Evolutionary conservation across 2,329 filamentous ascomycete genomes (phyloP).

Genomic region (Cryphonectria radicalis): DNA sequence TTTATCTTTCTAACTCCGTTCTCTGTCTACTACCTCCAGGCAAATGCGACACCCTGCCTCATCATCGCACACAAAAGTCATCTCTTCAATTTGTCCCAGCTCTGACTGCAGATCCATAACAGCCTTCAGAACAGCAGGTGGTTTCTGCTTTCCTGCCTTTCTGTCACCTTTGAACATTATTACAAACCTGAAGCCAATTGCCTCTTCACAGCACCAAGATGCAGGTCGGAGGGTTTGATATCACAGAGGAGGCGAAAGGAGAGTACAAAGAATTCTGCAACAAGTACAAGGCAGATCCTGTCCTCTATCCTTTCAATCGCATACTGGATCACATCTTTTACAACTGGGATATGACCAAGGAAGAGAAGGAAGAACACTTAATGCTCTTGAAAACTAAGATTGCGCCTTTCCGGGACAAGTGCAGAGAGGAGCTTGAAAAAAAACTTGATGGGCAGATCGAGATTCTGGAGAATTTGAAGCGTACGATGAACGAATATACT

Average conservation of each 20-base stretch:
- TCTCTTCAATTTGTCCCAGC: too few species aligned
- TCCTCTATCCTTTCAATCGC: too few species aligned
- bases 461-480: background rate
- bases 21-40: background rate
- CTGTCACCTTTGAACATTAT: background rate
- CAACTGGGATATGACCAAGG: background rate
- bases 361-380: background rate
- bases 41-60: background rate
- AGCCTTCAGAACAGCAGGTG: too few species aligned
- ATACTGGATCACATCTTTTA: too few species aligned
- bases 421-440: background rate
- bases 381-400: background rate
- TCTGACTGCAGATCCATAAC: too few species aligned
- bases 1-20: background rate
- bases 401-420: background rate
- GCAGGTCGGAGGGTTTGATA: too few species aligned
- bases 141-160: too few species aligned
- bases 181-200: background rate
- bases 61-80: background rate
- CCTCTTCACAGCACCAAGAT: background rate
- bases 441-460: too few species aligned
- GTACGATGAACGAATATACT: background rate
- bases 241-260: too few species aligned
- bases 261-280: too few species aligned
- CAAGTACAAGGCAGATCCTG: too few species aligned